Conservation (phyloP, 2,329 filamentous ascomycete genomes). For the Fusarium udum region DNA sequence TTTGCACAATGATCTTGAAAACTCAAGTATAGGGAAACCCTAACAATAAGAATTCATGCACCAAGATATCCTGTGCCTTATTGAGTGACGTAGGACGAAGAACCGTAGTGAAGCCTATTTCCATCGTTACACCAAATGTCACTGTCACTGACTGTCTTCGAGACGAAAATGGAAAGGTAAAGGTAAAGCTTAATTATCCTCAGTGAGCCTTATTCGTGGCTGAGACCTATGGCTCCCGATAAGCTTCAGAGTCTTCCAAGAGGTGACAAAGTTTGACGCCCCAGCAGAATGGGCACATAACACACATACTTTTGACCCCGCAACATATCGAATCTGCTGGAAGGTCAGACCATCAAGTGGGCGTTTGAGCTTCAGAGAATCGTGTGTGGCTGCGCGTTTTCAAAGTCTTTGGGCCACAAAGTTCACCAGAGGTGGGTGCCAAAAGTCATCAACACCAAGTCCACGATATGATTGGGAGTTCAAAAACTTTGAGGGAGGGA, state of each 20-base stretch:
- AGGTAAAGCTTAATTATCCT: accelerated
- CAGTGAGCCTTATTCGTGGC: accelerated
- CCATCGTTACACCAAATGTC: neutral
- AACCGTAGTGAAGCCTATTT: neutral
- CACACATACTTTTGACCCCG: neutral
- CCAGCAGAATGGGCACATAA: neutral
- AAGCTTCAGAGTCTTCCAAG: neutral
- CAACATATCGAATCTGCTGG: neutral
- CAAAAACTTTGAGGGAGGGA: too few relatives aligned
- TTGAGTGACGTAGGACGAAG: neutral
- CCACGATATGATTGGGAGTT: neutral
- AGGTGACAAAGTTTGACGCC: neutral
- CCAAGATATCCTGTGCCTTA: neutral
- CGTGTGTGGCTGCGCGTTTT: neutral
- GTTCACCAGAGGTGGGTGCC: too few relatives aligned
- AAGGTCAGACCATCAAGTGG: accelerated
- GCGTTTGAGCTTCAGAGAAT: neutral
- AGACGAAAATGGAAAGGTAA: neutral
- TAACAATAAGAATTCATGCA: too few relatives aligned
- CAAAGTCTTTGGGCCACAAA: neutral
- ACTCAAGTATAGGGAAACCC: too few relatives aligned
- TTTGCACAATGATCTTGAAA: neutral
- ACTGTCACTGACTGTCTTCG: too few relatives aligned
- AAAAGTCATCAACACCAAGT: accelerated
- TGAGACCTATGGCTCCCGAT: too few relatives aligned